Evolutionary conservation across 345 rosid species (phyloP).

Genomic region (Acer negundo): DNA sequence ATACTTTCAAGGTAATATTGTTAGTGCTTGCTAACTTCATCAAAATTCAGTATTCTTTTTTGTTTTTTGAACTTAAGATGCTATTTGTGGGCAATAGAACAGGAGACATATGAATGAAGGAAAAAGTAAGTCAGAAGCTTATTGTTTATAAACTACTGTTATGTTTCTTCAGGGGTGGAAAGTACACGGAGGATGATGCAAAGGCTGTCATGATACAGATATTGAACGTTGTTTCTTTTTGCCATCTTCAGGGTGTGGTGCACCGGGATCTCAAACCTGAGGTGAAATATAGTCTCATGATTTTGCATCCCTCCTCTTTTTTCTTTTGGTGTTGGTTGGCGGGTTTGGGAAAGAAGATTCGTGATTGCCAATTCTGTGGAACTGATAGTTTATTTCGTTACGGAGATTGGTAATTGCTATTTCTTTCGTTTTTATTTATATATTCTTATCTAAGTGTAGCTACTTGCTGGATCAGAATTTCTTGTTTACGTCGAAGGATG

Average conservation of each 20-base stretch:
- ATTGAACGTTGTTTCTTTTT: slow-evolving; percentile 86
- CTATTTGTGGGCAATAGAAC: not conserved
- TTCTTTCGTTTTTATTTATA: slow-evolving; percentile 13
- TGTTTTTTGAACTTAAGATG: not conserved
- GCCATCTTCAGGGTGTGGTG: slow-evolving; percentile 98
- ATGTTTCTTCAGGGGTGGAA: slow-evolving; percentile 79
- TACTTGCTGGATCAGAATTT: slow-evolving; percentile 71
- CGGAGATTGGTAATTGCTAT: not conserved
- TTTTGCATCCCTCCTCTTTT: not conserved
- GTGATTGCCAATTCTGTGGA: not conserved
- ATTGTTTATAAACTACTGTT: slow-evolving; percentile 12
- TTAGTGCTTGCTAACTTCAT: not conserved
- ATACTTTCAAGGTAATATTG: slow-evolving; percentile 81
- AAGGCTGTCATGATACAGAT: slow-evolving; percentile 88
- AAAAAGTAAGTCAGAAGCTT: slow-evolving; percentile 4
- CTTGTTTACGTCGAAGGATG: slow-evolving; percentile 81
- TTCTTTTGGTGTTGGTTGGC: not conserved
- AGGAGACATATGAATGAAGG: slow-evolving; percentile 13
- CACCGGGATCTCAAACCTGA: slow-evolving; percentile 99
- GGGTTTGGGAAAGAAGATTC: not conserved
- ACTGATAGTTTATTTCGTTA: not conserved
- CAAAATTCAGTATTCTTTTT: not conserved
- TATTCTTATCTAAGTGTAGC: slow-evolving; percentile 24
- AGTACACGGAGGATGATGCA: slow-evolving; percentile 96
- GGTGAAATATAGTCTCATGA: slow-evolving; percentile 42